These are phyloP conservation scores for Termitomyces sp. DNA, from an alignment of 768 basidiomycete genomes.

Conservation along the genomic window DNA sequence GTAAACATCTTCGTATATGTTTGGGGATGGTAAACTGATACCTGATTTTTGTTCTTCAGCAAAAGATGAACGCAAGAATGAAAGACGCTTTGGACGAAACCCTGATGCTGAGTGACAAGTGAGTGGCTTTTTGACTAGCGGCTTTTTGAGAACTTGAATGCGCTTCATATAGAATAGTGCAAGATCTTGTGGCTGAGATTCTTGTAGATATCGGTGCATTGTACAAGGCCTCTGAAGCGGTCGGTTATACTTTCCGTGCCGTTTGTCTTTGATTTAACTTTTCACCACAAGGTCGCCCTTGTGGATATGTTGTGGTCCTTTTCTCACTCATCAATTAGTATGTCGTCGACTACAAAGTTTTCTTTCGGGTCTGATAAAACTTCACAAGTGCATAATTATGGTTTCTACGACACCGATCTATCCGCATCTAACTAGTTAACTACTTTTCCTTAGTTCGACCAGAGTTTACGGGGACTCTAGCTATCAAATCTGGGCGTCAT, in stretches of 20 bases:
- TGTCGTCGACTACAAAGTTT: constrained; percentile 18
- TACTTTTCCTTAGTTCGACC: constrained; percentile 61
- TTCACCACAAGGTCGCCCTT: constrained; percentile 58
- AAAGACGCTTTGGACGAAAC: constrained; percentile 90
- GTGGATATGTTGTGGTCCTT: constrained; percentile 91
- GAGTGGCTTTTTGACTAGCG: constrained; percentile 5
- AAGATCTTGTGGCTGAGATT: constrained; percentile 68
- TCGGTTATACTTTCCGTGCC: constrained; percentile 23
- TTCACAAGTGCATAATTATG: constrained; percentile 40
- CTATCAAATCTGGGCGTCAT: constrained; percentile 85
- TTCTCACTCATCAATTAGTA: constrained; percentile 77
- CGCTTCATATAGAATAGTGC: constrained; percentile 56
- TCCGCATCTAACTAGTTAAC: neutral
- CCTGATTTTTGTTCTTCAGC: constrained; percentile 35
- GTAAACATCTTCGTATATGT: constrained; percentile 34
- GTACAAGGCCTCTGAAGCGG: constrained; percentile 89
- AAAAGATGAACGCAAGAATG: constrained; percentile 85
- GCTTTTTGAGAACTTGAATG: neutral
- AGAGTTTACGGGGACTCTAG: constrained; percentile 85
- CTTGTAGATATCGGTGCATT: constrained; percentile 69
- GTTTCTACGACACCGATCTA: constrained; percentile 17
- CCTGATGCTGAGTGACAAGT: constrained; percentile 80
- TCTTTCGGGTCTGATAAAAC: neutral
- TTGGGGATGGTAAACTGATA: neutral
- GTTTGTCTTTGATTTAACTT: neutral